Percentiles rank a stretch among this genome's conserved stretches.
These are phyloP conservation scores for Spongiforma sp. DNA, from an alignment of 1,284 basidiomycete species.

Conservation along the genomic window DNA sequence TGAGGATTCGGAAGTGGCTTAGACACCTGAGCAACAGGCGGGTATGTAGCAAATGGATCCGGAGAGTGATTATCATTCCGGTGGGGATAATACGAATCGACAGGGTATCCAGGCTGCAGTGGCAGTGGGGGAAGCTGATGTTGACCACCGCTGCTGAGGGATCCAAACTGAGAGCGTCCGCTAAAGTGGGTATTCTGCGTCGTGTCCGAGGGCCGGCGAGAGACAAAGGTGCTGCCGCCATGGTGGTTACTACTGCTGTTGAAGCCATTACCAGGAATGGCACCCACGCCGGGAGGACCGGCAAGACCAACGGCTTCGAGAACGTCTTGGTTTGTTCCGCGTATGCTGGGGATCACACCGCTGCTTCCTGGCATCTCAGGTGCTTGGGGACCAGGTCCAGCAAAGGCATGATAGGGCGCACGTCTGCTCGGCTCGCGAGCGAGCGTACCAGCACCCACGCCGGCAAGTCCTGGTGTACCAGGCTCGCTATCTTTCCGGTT, in stretches of 20 bases:
- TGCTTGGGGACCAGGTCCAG: constrained; percentile 33
- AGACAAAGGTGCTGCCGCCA: constrained; percentile 10
- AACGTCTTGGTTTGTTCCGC: constrained; percentile 29
- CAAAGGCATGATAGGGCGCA: constrained; percentile 56
- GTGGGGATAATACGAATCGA: constrained; percentile 31
- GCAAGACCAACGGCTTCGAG: constrained; percentile 37
- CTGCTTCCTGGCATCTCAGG: constrained; percentile 15
- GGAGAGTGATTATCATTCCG: constrained; percentile 20
- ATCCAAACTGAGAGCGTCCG: constrained; percentile 31
- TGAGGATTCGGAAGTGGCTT: constrained; percentile 35
- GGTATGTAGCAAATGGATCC: constrained; percentile 38
- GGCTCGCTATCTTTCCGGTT: constrained; percentile 39
- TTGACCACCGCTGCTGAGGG: constrained; percentile 19
- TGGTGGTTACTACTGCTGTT: constrained; percentile 4
- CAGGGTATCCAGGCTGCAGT: constrained; percentile 33
- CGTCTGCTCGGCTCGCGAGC: constrained; percentile 40
- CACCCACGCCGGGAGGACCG: constrained; percentile 21
- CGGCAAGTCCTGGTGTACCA: constrained; percentile 44
- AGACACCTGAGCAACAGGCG: constrained; percentile 17
- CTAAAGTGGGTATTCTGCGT: constrained; percentile 29
- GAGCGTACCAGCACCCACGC: constrained; percentile 45
- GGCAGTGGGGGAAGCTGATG: constrained; percentile 18
- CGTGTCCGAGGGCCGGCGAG: constrained; percentile 29
- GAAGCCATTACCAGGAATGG: constrained; percentile 7
- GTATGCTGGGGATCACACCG: constrained; percentile 20